Evolutionary conservation across 768 basidiomycete genomes (phyloP).

Genomic region (Suillus alpinus): DNA sequence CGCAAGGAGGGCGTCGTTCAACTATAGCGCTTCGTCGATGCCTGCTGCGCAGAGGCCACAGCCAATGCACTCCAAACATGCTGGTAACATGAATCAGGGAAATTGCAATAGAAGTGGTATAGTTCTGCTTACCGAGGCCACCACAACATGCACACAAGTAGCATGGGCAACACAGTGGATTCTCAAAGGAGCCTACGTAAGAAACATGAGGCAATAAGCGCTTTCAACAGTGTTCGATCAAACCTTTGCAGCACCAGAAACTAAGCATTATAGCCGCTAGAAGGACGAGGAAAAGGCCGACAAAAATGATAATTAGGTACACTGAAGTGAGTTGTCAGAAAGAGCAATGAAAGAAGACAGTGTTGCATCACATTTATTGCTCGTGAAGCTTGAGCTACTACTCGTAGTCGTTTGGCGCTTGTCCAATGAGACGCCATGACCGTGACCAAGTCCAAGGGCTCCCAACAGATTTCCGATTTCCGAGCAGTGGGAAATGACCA

Average conservation of each 20-base stretch:
- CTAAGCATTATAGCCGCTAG: slow-evolving; percentile 55
- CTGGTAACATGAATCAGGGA: slow-evolving; percentile 26
- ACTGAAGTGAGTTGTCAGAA: slow-evolving; percentile 33
- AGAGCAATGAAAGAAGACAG: slow-evolving; percentile 11
- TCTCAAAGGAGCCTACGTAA: slow-evolving; percentile 49
- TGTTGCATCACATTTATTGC: slow-evolving; percentile 36
- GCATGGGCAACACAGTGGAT: slow-evolving; percentile 67
- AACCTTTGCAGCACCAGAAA: slow-evolving; percentile 65
- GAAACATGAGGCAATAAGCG: not conserved
- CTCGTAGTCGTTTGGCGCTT: slow-evolving; percentile 24
- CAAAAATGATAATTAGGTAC: slow-evolving; percentile 64
- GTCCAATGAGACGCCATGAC: slow-evolving; percentile 26
- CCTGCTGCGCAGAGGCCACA: slow-evolving; percentile 66
- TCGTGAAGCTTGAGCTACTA: slow-evolving; percentile 32
- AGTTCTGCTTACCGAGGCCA: slow-evolving; percentile 47
- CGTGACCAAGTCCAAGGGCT: slow-evolving; percentile 23
- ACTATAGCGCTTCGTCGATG: slow-evolving; percentile 24
- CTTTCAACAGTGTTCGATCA: slow-evolving; percentile 3
- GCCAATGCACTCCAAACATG: slow-evolving; percentile 67
- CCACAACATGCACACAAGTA: slow-evolving; percentile 74
- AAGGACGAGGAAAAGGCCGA: slow-evolving; percentile 56
- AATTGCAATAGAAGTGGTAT: not conserved
- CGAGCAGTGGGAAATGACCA: slow-evolving; percentile 30
- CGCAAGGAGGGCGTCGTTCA: too few species aligned
- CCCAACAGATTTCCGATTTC: slow-evolving; percentile 21